Base-by-base conservation (phyloP, 2,329 filamentous ascomycete species). In the Aspergillus pseudoterreus region DNA sequence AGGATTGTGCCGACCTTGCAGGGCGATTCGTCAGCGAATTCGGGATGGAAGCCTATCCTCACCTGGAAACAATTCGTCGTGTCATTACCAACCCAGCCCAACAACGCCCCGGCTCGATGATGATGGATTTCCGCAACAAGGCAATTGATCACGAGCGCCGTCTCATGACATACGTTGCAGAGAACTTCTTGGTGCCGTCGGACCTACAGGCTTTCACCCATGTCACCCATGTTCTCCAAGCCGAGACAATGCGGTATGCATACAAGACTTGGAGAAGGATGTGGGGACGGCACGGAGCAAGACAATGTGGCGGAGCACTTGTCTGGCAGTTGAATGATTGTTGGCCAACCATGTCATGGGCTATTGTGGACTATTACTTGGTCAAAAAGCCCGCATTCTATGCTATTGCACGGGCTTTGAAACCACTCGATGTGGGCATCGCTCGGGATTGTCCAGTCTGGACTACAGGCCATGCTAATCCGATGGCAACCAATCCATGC, bases 21-120 rank as follows among this genome's bases (percentile, higher is more conserved):
- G 45, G 45, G 1, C 35, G 45, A 9, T 47, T 47, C 21, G 27
- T 47, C 35, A 47, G 45, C 36, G 45, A 47, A 21, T 47, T 47
- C 21, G 91, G 92, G 91, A 96, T 64, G 91, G 90, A 17, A 32
- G 45, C 45, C 12, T 36, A 36, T 11, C 45, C 45, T 4, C 39
- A 36, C 15, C 36, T 39, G 14, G 15, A 19, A 17, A 42, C 39
- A 10, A n/a, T 42, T 19, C 39, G 19, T n/a, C 39, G 39, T 12
- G 11, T n/a, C 39, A 42, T 39, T 17, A 24, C 36, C 33, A 3
- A 85, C 83, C 1, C 90, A 95, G 66, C 87, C 94, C 39, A 42
- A 22, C 39, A n/a, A 12, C 39, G 22, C 19, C 39, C 39, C 12
- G 39, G 39, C 19, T 42, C 39, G 6, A 19, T 19, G 39, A 19